phyloP scores from a whole-genome alignment of 176 grass and related monocot genomes.

The Ampelocalamus luodianensis region DNA sequence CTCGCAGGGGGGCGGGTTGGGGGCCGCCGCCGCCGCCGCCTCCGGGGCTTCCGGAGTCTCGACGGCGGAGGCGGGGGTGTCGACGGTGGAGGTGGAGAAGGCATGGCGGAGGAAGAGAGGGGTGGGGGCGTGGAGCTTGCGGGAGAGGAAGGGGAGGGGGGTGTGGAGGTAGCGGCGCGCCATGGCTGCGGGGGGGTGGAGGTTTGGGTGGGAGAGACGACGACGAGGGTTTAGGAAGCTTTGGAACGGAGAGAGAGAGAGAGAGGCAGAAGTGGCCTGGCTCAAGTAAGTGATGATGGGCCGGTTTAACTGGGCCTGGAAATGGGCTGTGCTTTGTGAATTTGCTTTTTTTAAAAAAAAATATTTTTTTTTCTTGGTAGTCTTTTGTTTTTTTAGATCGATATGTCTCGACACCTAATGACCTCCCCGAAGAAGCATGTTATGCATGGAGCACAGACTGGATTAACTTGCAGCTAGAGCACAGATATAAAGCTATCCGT shows the following conservation, averaged over 20 bases:
- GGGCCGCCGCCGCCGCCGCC: not conserved
- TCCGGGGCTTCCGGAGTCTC: slow-evolving; percentile 6
- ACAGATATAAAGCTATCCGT: too few relatives aligned
- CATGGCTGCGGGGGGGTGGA: slow-evolving; percentile 28
- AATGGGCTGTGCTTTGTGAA: not conserved
- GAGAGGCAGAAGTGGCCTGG: not conserved
- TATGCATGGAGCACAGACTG: too few relatives aligned
- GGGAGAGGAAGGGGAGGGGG: slow-evolving; percentile 50
- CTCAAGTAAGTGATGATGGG: not conserved
- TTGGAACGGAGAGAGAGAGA: not conserved
- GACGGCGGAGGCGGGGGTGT: not conserved
- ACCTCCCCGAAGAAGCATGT: too few relatives aligned
- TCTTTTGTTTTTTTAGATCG: too few relatives aligned
- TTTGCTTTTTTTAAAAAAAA: not conserved
- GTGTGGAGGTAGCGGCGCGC: slow-evolving; percentile 56
- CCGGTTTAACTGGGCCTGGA: not conserved
- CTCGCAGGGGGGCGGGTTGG: slow-evolving; percentile 8
- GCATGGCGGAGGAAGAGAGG: slow-evolving; percentile 37
- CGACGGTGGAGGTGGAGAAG: slow-evolving; percentile 28
- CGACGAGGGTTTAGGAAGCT: slow-evolving; percentile 50
- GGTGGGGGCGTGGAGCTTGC: not conserved
- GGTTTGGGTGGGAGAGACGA: not conserved
- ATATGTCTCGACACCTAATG: too few relatives aligned
- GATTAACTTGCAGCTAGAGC: too few relatives aligned
- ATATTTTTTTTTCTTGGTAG: not conserved